phyloP scores from a whole-genome alignment of 768 basidiomycete species.

The Sarcodon aspratus region DNA sequence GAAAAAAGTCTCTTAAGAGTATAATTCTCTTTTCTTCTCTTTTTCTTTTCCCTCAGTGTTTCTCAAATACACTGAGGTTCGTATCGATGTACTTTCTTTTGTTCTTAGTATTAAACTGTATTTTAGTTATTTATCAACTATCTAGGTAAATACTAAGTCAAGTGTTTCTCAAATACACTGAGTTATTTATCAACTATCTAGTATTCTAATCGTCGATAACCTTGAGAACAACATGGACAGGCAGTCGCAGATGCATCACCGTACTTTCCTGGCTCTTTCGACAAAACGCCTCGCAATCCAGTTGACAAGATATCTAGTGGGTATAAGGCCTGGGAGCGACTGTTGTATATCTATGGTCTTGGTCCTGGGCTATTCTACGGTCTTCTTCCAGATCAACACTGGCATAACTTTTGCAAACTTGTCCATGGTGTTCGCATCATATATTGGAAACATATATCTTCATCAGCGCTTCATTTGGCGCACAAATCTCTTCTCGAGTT shows the following conservation, averaged over 20 bases:
- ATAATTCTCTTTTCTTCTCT: no score
- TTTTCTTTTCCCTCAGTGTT: no score
- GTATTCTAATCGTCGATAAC: no score
- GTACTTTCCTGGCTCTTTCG: conserved; percentile 29
- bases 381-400: conserved; percentile 14
- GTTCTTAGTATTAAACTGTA: no score
- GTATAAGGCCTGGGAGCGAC: conserved; percentile 19
- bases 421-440: conserved; percentile 14
- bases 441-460: conserved; percentile 6
- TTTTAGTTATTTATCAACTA: no score
- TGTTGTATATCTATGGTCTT: conserved; percentile 12
- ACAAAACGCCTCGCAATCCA: conserved; percentile 27
- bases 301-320: conserved; percentile 26
- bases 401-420: conserved; percentile 16
- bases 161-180: no score
- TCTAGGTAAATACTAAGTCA: no score
- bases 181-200: no score
- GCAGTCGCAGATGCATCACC: conserved; percentile 17
- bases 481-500: conserved; percentile 16
- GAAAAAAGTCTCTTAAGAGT: no score
- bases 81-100: no score
- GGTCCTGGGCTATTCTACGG: conserved; percentile 15
- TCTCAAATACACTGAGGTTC: no score
- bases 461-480: conserved; percentile 9
- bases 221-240: conserved; percentile 26